Conservation (phyloP, 2,329 filamentous ascomycete genomes). For the Coleophoma crateriformis region DNA sequence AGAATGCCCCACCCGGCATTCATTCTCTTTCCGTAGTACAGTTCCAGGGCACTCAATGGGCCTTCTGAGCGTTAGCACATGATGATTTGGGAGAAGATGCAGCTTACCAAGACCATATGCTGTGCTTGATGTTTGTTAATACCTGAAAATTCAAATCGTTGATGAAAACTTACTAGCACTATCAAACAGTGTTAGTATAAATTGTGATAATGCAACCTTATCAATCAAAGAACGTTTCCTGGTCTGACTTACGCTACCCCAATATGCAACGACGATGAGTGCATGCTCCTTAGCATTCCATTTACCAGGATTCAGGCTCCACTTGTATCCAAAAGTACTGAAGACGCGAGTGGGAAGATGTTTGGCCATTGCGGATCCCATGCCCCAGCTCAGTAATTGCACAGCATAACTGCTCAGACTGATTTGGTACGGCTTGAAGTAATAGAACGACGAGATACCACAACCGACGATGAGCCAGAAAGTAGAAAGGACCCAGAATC, state of each 20-base stretch:
- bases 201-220: neutral
- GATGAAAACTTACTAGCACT: conserved; percentile 14
- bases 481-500: conserved; percentile 25
- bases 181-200: too few species aligned
- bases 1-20: conserved; percentile 23
- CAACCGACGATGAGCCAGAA: conserved; percentile 27
- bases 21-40: conserved; percentile 23
- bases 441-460: conserved; percentile 26
- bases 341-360: conserved; percentile 20
- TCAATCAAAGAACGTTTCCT: neutral
- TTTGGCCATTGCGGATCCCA: conserved; percentile 23
- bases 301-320: conserved; percentile 26
- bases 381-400: conserved; percentile 27
- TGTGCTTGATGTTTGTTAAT: conserved; percentile 1
- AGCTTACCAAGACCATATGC: conserved; percentile 18
- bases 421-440: conserved; percentile 26
- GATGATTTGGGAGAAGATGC: too few species aligned
- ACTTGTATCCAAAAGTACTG: conserved; percentile 22
- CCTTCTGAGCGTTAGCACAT: conserved; percentile 4
- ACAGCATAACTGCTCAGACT: conserved; percentile 24
- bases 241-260: conserved; percentile 19
- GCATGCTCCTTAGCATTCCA: conserved; percentile 24
- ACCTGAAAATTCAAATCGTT: too few species aligned
- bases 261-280: neutral
- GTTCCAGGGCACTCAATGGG: conserved; percentile 22